Base-by-base conservation (phyloP, 306 rosid genomes). In the Cyamopsis tetragonoloba region DNA sequence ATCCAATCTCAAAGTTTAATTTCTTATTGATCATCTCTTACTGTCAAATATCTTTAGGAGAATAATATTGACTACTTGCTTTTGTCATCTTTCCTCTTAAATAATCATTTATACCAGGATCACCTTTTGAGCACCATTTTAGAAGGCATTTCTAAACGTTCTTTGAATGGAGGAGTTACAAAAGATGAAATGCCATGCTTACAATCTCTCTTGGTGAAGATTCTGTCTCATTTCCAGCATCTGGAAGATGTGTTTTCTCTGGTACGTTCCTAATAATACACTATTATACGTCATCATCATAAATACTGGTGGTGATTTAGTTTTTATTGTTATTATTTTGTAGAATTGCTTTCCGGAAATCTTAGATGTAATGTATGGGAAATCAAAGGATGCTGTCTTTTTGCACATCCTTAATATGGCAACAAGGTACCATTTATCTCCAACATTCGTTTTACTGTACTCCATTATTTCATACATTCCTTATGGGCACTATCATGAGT, bases 181-280 rank as follows among this genome's bases (percentile, higher is more conserved):
- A 93, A 83, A 79, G 82, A 80, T 81, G 96, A 84, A 77, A 81
- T 87, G 67, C 63, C 74, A 53, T 72, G 79, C 85, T 81, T 92
- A 89, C 96, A 92, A 75, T 87, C 96, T 73, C 83, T 92, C 60
- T 39, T 89, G 79, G 80, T 85, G 91, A 92, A 92, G 85, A 77
- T 89, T 78, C 84, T 92, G 64, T 79, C 86, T 72, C 87, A 84
- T 63, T 86, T 78, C 37, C 63, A 85, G 71, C 44, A 50, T 72
- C 51, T 89, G 39, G 88, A 87, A 81, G 88, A 86, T 73, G 75
- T 87, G 41, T 77, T 89, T 72, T 77, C 84, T 55, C 72, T 84
- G 89, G 96, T 92, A 86, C 5, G 51, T 56, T 78, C 73, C 77
- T 67, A 50, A 69, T 71, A 67, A 65, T 60, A 38, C 31, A n/a